Percentiles rank a stretch among this genome's conserved stretches.
Evolutionary conservation across 2,329 filamentous ascomycete genomes (phyloP).

Genomic region (Ophiostoma pallidulum): DNA sequence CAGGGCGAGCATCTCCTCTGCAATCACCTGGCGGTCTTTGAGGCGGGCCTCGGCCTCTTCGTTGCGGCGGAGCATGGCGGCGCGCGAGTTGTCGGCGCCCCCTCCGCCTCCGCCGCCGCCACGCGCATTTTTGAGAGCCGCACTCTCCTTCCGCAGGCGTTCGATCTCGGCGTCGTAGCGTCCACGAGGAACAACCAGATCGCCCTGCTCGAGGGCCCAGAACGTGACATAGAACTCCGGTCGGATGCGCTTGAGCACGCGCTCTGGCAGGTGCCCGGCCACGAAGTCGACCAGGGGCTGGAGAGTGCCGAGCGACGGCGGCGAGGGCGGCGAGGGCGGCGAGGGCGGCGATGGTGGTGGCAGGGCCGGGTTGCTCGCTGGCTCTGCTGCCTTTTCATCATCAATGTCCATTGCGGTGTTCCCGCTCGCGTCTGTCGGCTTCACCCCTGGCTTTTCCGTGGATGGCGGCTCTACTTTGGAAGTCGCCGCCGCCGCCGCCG

Average conservation of each 20-base stretch:
- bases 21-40: slow-evolving; percentile 58
- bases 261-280: slow-evolving; percentile 47
- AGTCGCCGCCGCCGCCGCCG: background rate
- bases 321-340: slow-evolving; percentile 18
- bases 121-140: slow-evolving; percentile 59
- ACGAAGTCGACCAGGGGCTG: slow-evolving; percentile 65
- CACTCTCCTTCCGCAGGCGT: slow-evolving; percentile 56
- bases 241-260: slow-evolving; percentile 61
- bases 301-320: slow-evolving; percentile 47
- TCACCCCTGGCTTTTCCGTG: too few species aligned
- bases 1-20: slow-evolving; percentile 64
- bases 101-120: too few species aligned
- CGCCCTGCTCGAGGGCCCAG: slow-evolving; percentile 79
- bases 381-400: slow-evolving; percentile 2
- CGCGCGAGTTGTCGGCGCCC: slow-evolving; percentile 55
- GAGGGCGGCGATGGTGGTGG: slow-evolving; percentile 11
- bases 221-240: slow-evolving; percentile 82
- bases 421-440: slow-evolving; percentile 12
- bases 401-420: slow-evolving; percentile 25
- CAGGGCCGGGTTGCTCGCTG: too few species aligned
- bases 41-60: slow-evolving; percentile 60
- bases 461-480: background rate
- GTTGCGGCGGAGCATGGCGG: slow-evolving; percentile 57
- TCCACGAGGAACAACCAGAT: slow-evolving; percentile 65
- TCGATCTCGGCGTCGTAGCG: slow-evolving; percentile 72